These are phyloP conservation scores for Stevia rebaudiana DNA, from an alignment of 140 eudicot species.

Conservation along the genomic window DNA sequence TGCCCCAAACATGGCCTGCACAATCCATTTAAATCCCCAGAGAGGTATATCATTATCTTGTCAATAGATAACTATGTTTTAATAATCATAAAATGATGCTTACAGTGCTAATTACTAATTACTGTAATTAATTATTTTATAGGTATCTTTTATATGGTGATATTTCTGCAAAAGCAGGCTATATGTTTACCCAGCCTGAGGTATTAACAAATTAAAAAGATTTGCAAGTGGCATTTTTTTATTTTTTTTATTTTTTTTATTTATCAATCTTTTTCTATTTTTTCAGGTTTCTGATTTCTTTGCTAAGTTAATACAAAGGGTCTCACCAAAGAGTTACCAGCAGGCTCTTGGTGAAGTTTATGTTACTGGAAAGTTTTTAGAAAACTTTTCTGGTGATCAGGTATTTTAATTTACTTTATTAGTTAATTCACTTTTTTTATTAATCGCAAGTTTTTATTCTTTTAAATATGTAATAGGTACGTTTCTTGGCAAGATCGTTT, in stretches of 20 bases:
- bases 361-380: conserved; percentile 35
- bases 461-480: conserved; percentile 21
- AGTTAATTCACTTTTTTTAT: background rate
- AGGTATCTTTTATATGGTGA: conserved; percentile 40
- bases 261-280: background rate
- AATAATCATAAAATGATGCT: background rate
- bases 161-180: conserved; percentile 35
- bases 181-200: conserved; percentile 34
- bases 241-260: background rate
- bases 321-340: conserved; percentile 38
- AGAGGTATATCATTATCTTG: conserved; percentile 41
- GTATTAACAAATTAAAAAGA: conserved; percentile 3
- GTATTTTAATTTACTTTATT: background rate
- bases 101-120: background rate
- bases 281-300: conserved; percentile 38
- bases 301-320: conserved; percentile 35
- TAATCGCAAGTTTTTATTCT: background rate
- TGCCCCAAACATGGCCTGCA: conserved; percentile 97
- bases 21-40: conserved; percentile 86
- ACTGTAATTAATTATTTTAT: conserved; percentile 1
- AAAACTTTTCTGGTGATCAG: conserved; percentile 38
- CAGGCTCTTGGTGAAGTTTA: conserved; percentile 38
- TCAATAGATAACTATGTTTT: background rate
- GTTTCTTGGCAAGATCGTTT: conserved; percentile 34
- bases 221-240: background rate